A percentile compares a stretch with the other conserved stretches of the same genome.
Evolutionary conservation across 805 yeast genomes (phyloP).

Genomic region (Candida pseudoglaebosa): DNA sequence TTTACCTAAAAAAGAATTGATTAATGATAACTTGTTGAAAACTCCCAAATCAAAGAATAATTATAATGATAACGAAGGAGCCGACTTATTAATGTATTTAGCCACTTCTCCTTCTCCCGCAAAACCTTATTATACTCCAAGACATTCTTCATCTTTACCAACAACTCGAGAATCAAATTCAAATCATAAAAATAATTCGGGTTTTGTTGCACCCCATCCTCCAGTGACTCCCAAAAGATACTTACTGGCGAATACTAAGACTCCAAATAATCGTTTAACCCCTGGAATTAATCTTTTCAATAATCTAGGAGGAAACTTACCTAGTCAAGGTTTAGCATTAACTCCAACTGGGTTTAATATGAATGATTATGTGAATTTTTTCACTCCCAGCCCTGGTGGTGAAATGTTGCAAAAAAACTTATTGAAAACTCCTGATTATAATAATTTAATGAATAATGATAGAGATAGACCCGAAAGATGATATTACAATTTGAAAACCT

Average conservation of each 20-base stretch:
- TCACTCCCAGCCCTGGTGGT: slow-evolving; percentile 63
- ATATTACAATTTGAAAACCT: too few relatives aligned
- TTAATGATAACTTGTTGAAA: slow-evolving; percentile 16
- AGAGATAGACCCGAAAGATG: neutral
- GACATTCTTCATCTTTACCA: slow-evolving; percentile 8
- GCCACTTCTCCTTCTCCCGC: slow-evolving; percentile 82
- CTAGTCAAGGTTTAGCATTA: slow-evolving; percentile 41
- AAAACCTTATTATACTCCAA: slow-evolving; percentile 35
- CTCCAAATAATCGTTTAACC: slow-evolving; percentile 41
- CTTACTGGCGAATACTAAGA: slow-evolving; percentile 17
- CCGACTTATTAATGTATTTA: slow-evolving; percentile 72
- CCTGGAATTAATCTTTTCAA: slow-evolving; percentile 34
- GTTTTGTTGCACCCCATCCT: slow-evolving; percentile 38
- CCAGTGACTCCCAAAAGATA: slow-evolving; percentile 43
- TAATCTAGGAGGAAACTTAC: slow-evolving; percentile 22
- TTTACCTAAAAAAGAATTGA: slow-evolving; percentile 20
- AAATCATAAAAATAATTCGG: neutral
- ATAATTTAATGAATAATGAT: slow-evolving; percentile 20
- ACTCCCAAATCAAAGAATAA: slow-evolving; percentile 32
- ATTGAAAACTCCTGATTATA: slow-evolving; percentile 40
- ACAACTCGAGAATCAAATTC: slow-evolving; percentile 1
- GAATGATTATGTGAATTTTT: slow-evolving; percentile 77
- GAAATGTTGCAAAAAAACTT: slow-evolving; percentile 21
- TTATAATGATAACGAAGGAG: slow-evolving; percentile 59
- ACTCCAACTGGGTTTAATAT: slow-evolving; percentile 72